A percentile compares a stretch with the other conserved stretches of the same genome.
phyloP scores from a whole-genome alignment of 768 basidiomycete genomes.

The Russula sp. region DNA sequence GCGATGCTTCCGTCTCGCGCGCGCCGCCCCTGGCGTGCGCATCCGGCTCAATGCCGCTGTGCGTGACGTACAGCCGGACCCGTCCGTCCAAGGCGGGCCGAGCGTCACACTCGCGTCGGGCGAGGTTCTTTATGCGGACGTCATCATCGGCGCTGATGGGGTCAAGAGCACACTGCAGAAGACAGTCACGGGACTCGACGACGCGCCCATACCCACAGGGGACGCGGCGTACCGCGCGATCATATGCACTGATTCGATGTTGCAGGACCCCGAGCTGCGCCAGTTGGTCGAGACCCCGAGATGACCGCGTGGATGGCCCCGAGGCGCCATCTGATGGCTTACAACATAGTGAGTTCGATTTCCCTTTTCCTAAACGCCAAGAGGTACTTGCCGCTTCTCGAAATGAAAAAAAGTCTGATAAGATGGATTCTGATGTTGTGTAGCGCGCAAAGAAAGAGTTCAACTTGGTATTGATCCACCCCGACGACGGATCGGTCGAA shows the following conservation, averaged over 20 bases:
- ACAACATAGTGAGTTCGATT: constrained; percentile 41
- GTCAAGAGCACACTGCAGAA: constrained; percentile 51
- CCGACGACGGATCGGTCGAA: constrained; percentile 42
- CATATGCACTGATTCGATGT: constrained; percentile 45
- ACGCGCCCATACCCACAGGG: constrained; percentile 50
- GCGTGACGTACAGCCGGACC: constrained; percentile 36
- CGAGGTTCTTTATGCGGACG: constrained; percentile 39
- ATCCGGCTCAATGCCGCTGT: constrained; percentile 39
- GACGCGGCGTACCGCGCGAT: constrained; percentile 62
- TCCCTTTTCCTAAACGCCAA: not conserved
- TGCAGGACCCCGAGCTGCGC: constrained; percentile 51
- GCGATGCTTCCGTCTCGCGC: constrained; percentile 40
- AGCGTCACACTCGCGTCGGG: constrained; percentile 39
- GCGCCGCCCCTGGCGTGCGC: constrained; percentile 34
- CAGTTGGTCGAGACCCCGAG: constrained; percentile 49
- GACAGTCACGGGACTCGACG: constrained; percentile 48
- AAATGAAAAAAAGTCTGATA: not conserved
- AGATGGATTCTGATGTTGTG: not conserved
- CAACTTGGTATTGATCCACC: constrained; percentile 42
- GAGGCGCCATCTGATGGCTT: constrained; percentile 45
- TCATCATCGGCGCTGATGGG: constrained; percentile 43
- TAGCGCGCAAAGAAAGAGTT: constrained; percentile 39
- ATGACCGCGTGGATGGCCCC: constrained; percentile 64
- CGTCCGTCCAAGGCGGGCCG: constrained; percentile 31
- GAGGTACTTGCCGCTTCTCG: not conserved